These are phyloP conservation scores for Hortiboletus flavorubellus DNA, from an alignment of 768 basidiomycete genomes.

Conservation along the genomic window DNA sequence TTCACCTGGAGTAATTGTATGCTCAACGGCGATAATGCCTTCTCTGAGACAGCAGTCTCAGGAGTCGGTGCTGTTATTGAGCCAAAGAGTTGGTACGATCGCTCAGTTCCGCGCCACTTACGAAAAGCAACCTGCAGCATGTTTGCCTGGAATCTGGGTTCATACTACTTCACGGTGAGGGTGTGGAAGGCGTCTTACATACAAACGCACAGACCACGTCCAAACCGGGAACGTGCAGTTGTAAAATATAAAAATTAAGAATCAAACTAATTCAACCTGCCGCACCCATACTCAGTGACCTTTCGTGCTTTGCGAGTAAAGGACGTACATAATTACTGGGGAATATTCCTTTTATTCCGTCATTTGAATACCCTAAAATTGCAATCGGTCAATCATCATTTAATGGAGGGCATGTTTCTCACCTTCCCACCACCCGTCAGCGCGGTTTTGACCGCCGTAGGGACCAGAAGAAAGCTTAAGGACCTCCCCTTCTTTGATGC, in stretches of 20 bases:
- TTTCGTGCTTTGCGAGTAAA: slow-evolving; percentile 8
- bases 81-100: slow-evolving; percentile 20
- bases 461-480: slow-evolving; percentile 63
- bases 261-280: slow-evolving; percentile 51
- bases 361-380: slow-evolving; percentile 52
- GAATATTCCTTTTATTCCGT: slow-evolving; percentile 74
- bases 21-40: slow-evolving; percentile 12
- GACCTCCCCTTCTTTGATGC: slow-evolving; percentile 55
- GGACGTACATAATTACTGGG: slow-evolving; percentile 82
- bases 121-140: slow-evolving; percentile 23
- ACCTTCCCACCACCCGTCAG: slow-evolving; percentile 90
- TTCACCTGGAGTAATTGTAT: slow-evolving; percentile 16
- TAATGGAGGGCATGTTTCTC: slow-evolving; percentile 22
- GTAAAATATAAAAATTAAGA: not conserved
- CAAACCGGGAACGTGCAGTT: slow-evolving; percentile 2
- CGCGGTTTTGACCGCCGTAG: slow-evolving; percentile 61
- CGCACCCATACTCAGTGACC: slow-evolving; percentile 20
- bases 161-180: slow-evolving; percentile 16
- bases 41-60: slow-evolving; percentile 8
- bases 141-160: slow-evolving; percentile 15
- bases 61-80: slow-evolving; percentile 12
- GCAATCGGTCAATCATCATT: slow-evolving; percentile 24
- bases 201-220: slow-evolving; percentile 14
- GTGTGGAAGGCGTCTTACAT: slow-evolving; percentile 23
- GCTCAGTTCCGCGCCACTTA: slow-evolving; percentile 33